Base-by-base conservation (phyloP, 2,329 filamentous ascomycete species). In the Penicillium sp. region DNA sequence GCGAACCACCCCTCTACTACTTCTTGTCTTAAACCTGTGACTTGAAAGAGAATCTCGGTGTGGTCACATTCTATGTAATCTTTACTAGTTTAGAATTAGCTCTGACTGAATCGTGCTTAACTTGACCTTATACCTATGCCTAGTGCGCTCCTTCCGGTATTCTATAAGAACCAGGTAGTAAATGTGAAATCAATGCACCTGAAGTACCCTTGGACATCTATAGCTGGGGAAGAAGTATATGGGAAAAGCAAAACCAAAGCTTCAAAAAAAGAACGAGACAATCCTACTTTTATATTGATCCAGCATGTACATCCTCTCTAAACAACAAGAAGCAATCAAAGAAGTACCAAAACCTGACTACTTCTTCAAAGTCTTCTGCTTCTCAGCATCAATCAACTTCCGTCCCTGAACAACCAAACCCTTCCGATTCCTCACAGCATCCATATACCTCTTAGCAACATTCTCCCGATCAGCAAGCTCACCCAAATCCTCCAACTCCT, bases 381-480 rank as follows among this genome's bases (percentile, higher is more conserved):
- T 99, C 84, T 97, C 93, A 1, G 92, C 95, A 80, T 95, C 90
- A 64, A 91, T 84, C 66, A 89, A 75, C 64, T 88, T 86, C 73
- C 81, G 85, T 1, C 90, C 90, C 78, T 88, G 87, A 3, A 99
- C 88, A 65, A 96, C 77, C 75, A 99, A 70, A 0, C 95, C 95
- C 84, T 99, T 99, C 75, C 92, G 83, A 71, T 82, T 83, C 69
- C 95, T 82, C 41, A 99, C 93, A 37, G 84, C 81, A 77, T 99
- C 95, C 84, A 99, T 93, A 80, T 98, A 98, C 71, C 90, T 80
- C 84, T 96, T 96, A 24, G 95, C 95, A 50, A 98, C 90, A 76
- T 97, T 98, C 81, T 98, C 95, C 70, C 86, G 85, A 77, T 99
- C 95, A 4, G 91, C 95, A 72, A 93, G 80, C 80, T 98, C 93